Evolutionary conservation across 257 asterid species (phyloP).

Genomic region (Plantago ovata): DNA sequence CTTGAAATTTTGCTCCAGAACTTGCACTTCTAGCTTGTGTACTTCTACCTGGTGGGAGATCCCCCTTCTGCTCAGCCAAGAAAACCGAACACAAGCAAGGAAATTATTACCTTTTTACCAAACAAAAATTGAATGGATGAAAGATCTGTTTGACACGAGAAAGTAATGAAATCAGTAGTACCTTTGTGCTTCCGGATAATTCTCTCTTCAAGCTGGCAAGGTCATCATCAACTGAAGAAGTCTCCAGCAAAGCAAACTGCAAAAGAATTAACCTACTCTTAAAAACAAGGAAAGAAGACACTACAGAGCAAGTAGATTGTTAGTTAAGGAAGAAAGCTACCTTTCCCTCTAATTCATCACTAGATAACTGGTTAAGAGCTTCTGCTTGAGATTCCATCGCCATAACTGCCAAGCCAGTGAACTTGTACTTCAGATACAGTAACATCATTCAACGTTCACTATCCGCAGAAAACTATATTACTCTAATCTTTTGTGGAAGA

Average conservation of each 20-base stretch:
- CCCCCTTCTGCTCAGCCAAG: constrained; percentile 67
- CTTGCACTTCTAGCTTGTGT: constrained; percentile 25
- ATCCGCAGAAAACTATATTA: too few relatives aligned
- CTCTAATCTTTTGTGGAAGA: background rate
- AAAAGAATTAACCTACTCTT: background rate
- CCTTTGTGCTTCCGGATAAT: constrained; percentile 71
- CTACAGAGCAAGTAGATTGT: background rate
- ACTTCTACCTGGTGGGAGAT: constrained; percentile 87
- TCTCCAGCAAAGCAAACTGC: constrained; percentile 90
- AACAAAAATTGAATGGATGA: too few relatives aligned
- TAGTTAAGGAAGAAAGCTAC: constrained; percentile 29
- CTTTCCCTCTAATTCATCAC: constrained; percentile 97
- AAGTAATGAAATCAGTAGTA: constrained; percentile 15
- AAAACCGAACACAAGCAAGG: background rate
- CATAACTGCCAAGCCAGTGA: constrained; percentile 49
- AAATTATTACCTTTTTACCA: background rate
- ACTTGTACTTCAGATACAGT: constrained; percentile 12
- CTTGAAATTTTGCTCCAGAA: constrained; percentile 59
- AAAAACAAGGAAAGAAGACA: too few relatives aligned
- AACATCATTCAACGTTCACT: background rate
- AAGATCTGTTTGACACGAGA: background rate
- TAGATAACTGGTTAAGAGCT: constrained; percentile 67
- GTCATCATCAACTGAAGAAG: constrained; percentile 91
- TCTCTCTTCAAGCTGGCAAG: constrained; percentile 73
- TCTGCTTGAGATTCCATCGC: constrained; percentile 95